A percentile compares a stretch with the other conserved stretches of the same genome.
phyloP scores from a whole-genome alignment of 2,329 filamentous ascomycete genomes.

The Trichoderma harzianum region DNA sequence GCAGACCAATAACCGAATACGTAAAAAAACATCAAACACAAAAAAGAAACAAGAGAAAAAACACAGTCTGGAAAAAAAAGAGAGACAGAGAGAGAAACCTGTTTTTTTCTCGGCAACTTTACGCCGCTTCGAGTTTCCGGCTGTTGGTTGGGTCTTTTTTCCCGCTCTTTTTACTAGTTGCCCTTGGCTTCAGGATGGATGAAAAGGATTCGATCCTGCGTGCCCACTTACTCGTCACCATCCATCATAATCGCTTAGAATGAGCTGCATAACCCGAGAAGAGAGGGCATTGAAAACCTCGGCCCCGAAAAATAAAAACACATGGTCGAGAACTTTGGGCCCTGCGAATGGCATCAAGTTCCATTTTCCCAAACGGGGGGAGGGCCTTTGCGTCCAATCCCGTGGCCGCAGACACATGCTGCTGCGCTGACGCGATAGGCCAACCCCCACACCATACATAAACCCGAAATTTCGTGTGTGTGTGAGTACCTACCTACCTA shows the following conservation, averaged over 20 bases:
- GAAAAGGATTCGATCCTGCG: conserved; percentile 2
- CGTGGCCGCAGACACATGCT: conserved; percentile 8
- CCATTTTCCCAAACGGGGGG: neutral
- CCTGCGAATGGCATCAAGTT: neutral
- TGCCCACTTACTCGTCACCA: neutral
- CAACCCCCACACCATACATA: neutral
- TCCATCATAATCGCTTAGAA: neutral
- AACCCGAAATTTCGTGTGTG: neutral
- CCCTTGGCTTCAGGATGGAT: neutral
- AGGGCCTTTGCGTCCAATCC: neutral
- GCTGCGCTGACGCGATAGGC: conserved; percentile 12
- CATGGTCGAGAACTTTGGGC: neutral
- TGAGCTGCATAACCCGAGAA: neutral
- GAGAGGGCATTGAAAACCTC: neutral
- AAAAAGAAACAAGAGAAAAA: neutral
- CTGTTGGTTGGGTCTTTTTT: neutral
- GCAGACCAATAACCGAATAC: neutral
- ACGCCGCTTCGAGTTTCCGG: neutral
- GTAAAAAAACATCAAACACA: neutral
- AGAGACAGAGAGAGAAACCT: neutral
- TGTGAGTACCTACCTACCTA: too few relatives aligned
- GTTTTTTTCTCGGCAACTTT: neutral
- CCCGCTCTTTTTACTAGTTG: neutral
- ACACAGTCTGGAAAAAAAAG: neutral
- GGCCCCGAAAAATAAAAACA: neutral